Conservation (phyloP, 495 filamentous ascomycete genomes). For the Neurospora tetrasperma region DNA sequence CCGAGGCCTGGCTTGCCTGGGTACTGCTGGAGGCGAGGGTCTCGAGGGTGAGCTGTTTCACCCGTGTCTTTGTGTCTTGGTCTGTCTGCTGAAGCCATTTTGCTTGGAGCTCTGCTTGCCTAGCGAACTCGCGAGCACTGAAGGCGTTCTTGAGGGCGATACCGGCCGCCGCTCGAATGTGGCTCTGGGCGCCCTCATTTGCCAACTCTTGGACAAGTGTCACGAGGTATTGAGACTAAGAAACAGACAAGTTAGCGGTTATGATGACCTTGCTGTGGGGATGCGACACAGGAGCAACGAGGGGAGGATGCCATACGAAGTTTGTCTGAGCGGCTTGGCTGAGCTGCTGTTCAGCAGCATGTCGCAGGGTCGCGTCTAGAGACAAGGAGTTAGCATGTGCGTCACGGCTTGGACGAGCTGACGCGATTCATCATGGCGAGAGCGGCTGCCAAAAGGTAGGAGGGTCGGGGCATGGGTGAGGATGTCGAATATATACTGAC, state of each 20-base stretch:
- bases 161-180: conserved; percentile 86
- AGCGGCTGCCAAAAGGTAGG: background rate
- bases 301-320: conserved; percentile 59
- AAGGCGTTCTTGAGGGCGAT: conserved; percentile 96
- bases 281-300: conserved; percentile 3
- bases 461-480: conserved; percentile 6
- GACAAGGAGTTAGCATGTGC: conserved; percentile 11
- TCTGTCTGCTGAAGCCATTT: conserved; percentile 83
- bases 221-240: conserved; percentile 76
- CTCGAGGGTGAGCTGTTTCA: conserved; percentile 80
- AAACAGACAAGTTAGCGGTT: conserved; percentile 4
- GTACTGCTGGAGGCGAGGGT: conserved; percentile 67
- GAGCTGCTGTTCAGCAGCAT: conserved; percentile 88
- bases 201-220: conserved; percentile 87
- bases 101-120: conserved; percentile 75
- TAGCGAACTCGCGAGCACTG: conserved; percentile 76
- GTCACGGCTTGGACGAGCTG: conserved; percentile 7
- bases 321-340: conserved; percentile 82
- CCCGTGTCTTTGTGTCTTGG: conserved; percentile 64
- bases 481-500: conserved; percentile 40
- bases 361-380: conserved; percentile 77
- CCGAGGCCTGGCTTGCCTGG: conserved; percentile 77
- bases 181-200: conserved; percentile 72
- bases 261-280: conserved; percentile 6
- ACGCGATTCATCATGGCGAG: conserved; percentile 10